These are phyloP conservation scores for Xylariaceae sp. DNA, from an alignment of 2,329 filamentous ascomycete species.

Conservation along the genomic window DNA sequence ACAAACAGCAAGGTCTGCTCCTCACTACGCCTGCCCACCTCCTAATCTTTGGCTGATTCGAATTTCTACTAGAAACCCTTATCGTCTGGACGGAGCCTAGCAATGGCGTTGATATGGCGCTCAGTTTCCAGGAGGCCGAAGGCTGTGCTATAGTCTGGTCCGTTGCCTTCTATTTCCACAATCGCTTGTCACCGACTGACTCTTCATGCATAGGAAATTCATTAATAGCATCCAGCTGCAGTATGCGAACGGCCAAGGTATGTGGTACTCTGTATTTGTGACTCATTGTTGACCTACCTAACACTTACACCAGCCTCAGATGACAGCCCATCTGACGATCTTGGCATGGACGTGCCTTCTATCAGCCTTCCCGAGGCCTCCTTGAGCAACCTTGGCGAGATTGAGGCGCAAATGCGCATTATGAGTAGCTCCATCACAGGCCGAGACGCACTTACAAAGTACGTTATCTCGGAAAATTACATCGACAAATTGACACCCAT, in stretches of 20 bases:
- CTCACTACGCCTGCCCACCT: conserved; percentile 6
- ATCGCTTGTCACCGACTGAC: conserved; percentile 25
- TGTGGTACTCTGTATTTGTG: conserved; percentile 18
- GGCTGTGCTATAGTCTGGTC: conserved; percentile 91
- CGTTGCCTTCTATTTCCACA: neutral
- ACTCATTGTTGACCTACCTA: neutral
- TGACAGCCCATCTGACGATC: conserved; percentile 82
- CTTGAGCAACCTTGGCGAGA: conserved; percentile 75
- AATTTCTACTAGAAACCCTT: conserved; percentile 65
- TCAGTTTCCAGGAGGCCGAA: conserved; percentile 96
- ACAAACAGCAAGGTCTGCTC: conserved; percentile 86
- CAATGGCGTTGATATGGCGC: conserved; percentile 89
- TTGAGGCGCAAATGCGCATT: conserved; percentile 77
- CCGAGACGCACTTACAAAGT: conserved; percentile 81
- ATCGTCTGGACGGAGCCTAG: conserved; percentile 92
- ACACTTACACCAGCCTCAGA: conserved; percentile 47
- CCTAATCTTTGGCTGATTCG: conserved; percentile 8
- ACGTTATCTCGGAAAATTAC: conserved; percentile 79
- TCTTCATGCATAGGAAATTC: conserved; percentile 68
- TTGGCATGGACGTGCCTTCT: conserved; percentile 65
- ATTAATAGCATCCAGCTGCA: conserved; percentile 79
- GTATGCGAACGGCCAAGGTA: conserved; percentile 61
- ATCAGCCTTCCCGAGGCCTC: conserved; percentile 74
- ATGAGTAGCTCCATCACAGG: conserved; percentile 70
- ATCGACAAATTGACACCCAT: conserved; percentile 81